phyloP scores from a whole-genome alignment of 1,139 yeast species.

The Nakaseomyces sp. region DNA sequence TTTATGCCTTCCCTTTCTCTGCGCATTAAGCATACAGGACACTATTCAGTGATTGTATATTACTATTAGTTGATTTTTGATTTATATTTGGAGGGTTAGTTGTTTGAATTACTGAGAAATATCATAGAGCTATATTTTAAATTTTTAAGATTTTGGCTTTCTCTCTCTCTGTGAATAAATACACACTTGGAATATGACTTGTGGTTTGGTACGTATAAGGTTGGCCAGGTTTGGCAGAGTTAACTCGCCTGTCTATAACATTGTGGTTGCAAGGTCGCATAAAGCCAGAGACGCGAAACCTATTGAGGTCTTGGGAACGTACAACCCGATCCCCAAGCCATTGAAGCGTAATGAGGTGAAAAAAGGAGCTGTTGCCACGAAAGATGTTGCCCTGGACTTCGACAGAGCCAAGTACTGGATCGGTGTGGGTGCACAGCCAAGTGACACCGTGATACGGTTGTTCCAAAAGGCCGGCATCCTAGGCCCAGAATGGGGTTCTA shows the following conservation, averaged over 20 bases:
- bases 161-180: too few relatives aligned
- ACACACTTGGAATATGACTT: constrained; percentile 33
- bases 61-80: too few relatives aligned
- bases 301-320: constrained; percentile 90
- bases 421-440: constrained; percentile 97
- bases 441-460: constrained; percentile 68
- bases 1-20: too few relatives aligned
- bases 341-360: constrained; percentile 47
- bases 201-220: constrained; percentile 59
- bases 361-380: constrained; percentile 54
- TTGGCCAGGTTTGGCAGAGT: constrained; percentile 89
- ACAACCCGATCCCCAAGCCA: constrained; percentile 75
- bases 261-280: constrained; percentile 71
- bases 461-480: constrained; percentile 73
- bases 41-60: too few relatives aligned
- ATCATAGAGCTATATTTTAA: too few relatives aligned
- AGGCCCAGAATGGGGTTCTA: constrained; percentile 52
- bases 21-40: too few relatives aligned
- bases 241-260: constrained; percentile 81
- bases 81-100: too few relatives aligned
- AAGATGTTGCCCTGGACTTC: constrained; percentile 77
- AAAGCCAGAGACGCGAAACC: constrained; percentile 77
- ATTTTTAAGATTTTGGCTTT: too few relatives aligned
- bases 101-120: too few relatives aligned
- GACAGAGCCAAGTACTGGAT: constrained; percentile 94